phyloP scores from a whole-genome alignment of 2,329 filamentous ascomycete genomes.

The Pseudopyricularia cyperi region DNA sequence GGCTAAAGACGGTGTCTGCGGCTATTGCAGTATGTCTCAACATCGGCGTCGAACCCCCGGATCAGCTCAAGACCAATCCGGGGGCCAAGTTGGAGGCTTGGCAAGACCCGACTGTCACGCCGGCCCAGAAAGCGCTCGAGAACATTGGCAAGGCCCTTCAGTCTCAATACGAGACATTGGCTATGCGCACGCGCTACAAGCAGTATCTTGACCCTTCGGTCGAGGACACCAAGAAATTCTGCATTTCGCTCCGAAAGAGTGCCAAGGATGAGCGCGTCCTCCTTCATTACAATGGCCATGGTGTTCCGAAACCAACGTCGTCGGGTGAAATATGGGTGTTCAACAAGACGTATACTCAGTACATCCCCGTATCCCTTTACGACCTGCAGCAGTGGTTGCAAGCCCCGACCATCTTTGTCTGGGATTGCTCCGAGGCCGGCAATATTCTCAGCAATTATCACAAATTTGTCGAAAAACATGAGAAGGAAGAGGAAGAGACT shows the following conservation, averaged over 20 bases:
- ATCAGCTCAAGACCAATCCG: conserved; percentile 90
- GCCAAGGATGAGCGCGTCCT: conserved; percentile 92
- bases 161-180: conserved; percentile 89
- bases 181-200: conserved; percentile 92
- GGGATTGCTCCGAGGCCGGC: conserved; percentile 92
- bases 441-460: conserved; percentile 95
- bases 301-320: conserved; percentile 86
- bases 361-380: conserved; percentile 91
- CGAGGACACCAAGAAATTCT: conserved; percentile 95
- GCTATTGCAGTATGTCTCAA: conserved; percentile 91
- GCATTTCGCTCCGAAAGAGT: conserved; percentile 75
- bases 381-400: conserved; percentile 94
- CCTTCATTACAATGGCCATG: conserved; percentile 98
- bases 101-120: conserved; percentile 78
- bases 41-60: conserved; percentile 92
- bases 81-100: conserved; percentile 92
- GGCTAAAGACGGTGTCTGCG: conserved; percentile 91
- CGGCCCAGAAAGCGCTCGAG: conserved; percentile 74
- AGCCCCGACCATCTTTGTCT: conserved; percentile 90
- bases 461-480: conserved; percentile 87
- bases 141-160: conserved; percentile 95
- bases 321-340: conserved; percentile 99
- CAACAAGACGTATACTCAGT: conserved; percentile 97
- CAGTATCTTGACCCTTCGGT: conserved; percentile 93
- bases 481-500: conserved; percentile 71